Percentiles rank a stretch among this genome's conserved stretches.
Conservation (phyloP, 257 asterid species). For the Leptodermis oblonga region DNA sequence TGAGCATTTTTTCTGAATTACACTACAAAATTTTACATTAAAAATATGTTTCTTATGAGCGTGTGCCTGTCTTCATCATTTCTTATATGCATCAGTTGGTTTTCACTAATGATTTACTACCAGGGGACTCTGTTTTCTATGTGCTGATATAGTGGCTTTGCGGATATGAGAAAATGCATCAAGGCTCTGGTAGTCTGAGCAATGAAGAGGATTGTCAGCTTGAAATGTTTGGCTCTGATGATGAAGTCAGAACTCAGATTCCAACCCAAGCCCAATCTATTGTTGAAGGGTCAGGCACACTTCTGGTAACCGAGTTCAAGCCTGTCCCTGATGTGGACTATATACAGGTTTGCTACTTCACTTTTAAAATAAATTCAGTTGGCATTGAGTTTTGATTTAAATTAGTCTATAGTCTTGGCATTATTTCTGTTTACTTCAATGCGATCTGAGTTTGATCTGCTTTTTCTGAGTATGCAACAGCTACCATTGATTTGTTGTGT, state of each 20-base stretch:
- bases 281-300: conserved; percentile 80
- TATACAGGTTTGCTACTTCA: conserved; percentile 61
- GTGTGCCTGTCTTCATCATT: conserved; percentile 4
- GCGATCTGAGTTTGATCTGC: not conserved
- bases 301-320: conserved; percentile 62
- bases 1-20: not conserved
- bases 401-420: not conserved
- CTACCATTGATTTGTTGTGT: not conserved
- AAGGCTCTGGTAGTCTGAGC: conserved; percentile 30
- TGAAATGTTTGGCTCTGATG: conserved; percentile 71
- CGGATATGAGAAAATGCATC: conserved; percentile 46
- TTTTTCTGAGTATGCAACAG: not conserved
- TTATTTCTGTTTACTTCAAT: not conserved
- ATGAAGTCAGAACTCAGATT: conserved; percentile 57
- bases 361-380: not conserved
- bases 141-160: conserved; percentile 93
- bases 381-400: not conserved
- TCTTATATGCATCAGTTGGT: conserved; percentile 58
- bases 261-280: conserved; percentile 87
- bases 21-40: conserved; percentile 1
- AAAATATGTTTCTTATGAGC: conserved; percentile 6
- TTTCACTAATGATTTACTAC: conserved; percentile 88
- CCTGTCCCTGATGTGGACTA: conserved; percentile 93
- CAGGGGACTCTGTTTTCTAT: conserved; percentile 87
- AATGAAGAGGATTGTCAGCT: conserved; percentile 46